Percentiles rank a stretch among this genome's conserved stretches.
These are phyloP conservation scores for Tetramitus jugosus DNA, from an alignment of 208 protist species.

Conservation along the genomic window DNA sequence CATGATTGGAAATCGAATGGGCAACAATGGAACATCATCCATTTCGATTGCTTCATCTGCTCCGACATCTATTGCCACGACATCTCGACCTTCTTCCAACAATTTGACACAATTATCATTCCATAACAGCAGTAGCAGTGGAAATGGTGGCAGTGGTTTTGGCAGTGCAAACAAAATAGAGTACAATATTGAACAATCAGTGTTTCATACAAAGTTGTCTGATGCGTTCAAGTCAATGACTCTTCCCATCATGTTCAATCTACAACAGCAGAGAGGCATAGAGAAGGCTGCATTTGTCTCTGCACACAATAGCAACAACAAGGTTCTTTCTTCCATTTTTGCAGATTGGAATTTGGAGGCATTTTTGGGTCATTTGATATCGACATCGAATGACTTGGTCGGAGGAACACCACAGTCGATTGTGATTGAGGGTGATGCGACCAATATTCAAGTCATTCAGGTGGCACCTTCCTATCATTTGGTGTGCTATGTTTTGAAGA, in stretches of 20 bases:
- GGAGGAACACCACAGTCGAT: neutral
- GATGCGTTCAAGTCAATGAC: neutral
- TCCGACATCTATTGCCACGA: too few relatives aligned
- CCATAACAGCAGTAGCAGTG: neutral
- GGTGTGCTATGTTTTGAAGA: neutral
- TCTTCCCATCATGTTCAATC: neutral
- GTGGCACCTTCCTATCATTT: neutral
- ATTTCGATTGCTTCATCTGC: too few relatives aligned
- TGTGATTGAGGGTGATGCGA: neutral
- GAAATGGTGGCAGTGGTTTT: neutral
- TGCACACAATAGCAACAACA: neutral
- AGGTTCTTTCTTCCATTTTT: neutral
- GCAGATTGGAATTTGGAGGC: neutral
- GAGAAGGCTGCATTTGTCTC: neutral
- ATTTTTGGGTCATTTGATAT: neutral
- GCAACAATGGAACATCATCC: too few relatives aligned
- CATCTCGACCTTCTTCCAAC: too few relatives aligned
- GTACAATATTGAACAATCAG: neutral
- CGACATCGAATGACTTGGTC: neutral
- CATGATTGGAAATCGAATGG: too few relatives aligned
- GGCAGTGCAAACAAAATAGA: neutral
- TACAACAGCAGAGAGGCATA: neutral
- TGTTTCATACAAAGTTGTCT: neutral
- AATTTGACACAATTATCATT: neutral
- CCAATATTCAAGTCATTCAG: neutral